Percentiles rank a stretch among this genome's conserved stretches.
Conservation (phyloP, 2,329 filamentous ascomycete species). For the Emmonsiellopsis sp. region DNA sequence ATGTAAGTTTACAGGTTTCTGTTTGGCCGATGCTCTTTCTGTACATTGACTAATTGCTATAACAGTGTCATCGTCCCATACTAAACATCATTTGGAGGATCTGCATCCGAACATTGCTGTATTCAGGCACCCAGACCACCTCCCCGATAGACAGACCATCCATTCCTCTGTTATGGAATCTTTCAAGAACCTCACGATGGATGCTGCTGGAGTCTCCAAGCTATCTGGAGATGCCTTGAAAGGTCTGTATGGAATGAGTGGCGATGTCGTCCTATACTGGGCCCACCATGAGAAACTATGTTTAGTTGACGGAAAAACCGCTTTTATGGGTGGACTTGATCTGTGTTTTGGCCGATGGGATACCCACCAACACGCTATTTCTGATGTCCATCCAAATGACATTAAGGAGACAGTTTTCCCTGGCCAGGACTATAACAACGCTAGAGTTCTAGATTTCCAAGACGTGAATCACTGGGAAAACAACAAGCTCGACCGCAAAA, state of each 20-base stretch:
- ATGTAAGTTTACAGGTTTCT: slow-evolving; percentile 45
- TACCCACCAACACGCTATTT: slow-evolving; percentile 68
- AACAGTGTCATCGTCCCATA: slow-evolving; percentile 62
- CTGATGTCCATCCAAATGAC: slow-evolving; percentile 69
- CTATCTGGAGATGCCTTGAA: slow-evolving; percentile 65
- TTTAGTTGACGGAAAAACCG: slow-evolving; percentile 81
- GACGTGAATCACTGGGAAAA: slow-evolving; percentile 84
- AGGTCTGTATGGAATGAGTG: slow-evolving; percentile 69
- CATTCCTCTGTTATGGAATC: slow-evolving; percentile 47
- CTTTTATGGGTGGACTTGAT: slow-evolving; percentile 90
- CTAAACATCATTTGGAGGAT: slow-evolving; percentile 90
- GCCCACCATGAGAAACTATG: slow-evolving; percentile 98
- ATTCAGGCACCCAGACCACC: slow-evolving; percentile 83
- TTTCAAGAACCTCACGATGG: slow-evolving; percentile 48
- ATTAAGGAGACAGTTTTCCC: slow-evolving; percentile 77
- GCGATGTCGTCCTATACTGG: slow-evolving; percentile 90
- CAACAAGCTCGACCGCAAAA: slow-evolving; percentile 83
- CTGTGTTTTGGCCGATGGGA: slow-evolving; percentile 96
- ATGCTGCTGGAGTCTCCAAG: slow-evolving; percentile 48
- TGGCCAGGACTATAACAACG: slow-evolving; percentile 97
- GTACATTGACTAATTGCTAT: not conserved
- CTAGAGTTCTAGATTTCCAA: slow-evolving; percentile 90
- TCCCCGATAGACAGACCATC: slow-evolving; percentile 61
- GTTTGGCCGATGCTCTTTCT: slow-evolving; percentile 6
- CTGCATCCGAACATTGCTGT: slow-evolving; percentile 91